Base-by-base conservation (phyloP, 306 rosid species). In the Citrullus amarus region DNA sequence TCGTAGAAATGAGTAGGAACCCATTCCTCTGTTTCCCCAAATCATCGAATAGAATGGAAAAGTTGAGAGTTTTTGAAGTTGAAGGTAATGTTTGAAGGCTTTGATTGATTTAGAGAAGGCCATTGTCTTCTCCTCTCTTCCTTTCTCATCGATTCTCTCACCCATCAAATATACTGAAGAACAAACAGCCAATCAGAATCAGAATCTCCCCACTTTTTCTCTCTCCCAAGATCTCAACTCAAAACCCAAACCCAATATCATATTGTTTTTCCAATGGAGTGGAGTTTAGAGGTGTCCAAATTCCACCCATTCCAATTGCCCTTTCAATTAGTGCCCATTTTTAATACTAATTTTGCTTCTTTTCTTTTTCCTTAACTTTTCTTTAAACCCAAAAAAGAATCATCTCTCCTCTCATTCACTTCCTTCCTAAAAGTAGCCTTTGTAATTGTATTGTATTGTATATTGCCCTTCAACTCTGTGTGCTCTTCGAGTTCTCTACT, bases 1-100 rank as follows among this genome's bases (percentile, higher is more conserved):
- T 9, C 56, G 12, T 41, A 28, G 44, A 57, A 55, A 76, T 76
- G 79, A 76, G 14, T 57, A 25, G 69, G 79, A 76, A 76, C 53
- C 54, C 69, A 57, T 58, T 76, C 6, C 50, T 51, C 20, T 28
- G 5, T 38, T 36, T 9, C 6, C 74, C 18, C 0, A 75, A 75
- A 73, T 30, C 25, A 73, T 13, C 59, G 9, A 75, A 75, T 56
- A 9, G 3, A 75, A 75, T 17, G 0, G 17, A 75, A 56, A 65
- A 65, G 71, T 65, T 10, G 1, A 41, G 53, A 16, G 51, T 76
- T 76, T 76, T 57, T 32, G 2, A 51, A 25, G 16, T 17, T 18
- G n/a, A 25, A 15, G 56, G 43, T 32, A 25, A 25, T 32, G 36
- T 50, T 2, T 18, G 18, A 16, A 5, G 14, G 9, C 0, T 54